Evolutionary conservation across 805 yeast genomes (phyloP).

Genomic region (Kodamaea lidongshanica): DNA sequence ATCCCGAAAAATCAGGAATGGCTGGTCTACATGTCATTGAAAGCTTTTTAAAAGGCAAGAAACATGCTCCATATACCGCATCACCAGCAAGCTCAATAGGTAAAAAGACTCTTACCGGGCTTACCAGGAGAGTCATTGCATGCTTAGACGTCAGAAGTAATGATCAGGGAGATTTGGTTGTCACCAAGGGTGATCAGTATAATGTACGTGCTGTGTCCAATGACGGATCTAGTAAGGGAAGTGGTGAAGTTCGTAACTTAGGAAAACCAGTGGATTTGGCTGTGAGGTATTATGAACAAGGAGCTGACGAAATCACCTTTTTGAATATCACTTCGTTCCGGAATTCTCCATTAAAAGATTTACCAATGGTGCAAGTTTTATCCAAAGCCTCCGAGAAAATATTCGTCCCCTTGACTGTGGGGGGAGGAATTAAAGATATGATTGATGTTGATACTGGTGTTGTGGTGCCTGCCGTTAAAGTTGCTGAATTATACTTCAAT

Average conservation of each 20-base stretch:
- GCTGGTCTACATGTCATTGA: slow-evolving; percentile 79
- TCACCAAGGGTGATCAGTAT: slow-evolving; percentile 97
- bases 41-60: slow-evolving; percentile 56
- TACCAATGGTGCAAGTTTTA: slow-evolving; percentile 93
- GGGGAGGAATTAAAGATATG: slow-evolving; percentile 94
- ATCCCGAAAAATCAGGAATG: slow-evolving; percentile 95
- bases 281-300: slow-evolving; percentile 81
- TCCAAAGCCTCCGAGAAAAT: slow-evolving; percentile 78
- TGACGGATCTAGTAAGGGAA: too few relatives aligned
- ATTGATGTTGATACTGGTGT: slow-evolving; percentile 76
- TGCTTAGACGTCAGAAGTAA: slow-evolving; percentile 96
- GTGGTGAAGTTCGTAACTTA: slow-evolving; percentile 67
- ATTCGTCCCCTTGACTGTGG: slow-evolving; percentile 95
- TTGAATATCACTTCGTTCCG: slow-evolving; percentile 93
- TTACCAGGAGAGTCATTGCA: slow-evolving; percentile 89
- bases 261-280: slow-evolving; percentile 98
- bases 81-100: slow-evolving; percentile 9
- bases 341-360: slow-evolving; percentile 85
- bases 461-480: slow-evolving; percentile 74
- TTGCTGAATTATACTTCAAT: slow-evolving; percentile 85
- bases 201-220: slow-evolving; percentile 75
- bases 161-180: slow-evolving; percentile 92
- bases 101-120: slow-evolving; percentile 45
- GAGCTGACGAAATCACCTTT: slow-evolving; percentile 96
- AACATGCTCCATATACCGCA: slow-evolving; percentile 13